Evolutionary conservation across 2,329 filamentous ascomycete species (phyloP), one percentile per base, ranked within the genome.

Genomic region (Ascosphaera aggregata): DNA sequence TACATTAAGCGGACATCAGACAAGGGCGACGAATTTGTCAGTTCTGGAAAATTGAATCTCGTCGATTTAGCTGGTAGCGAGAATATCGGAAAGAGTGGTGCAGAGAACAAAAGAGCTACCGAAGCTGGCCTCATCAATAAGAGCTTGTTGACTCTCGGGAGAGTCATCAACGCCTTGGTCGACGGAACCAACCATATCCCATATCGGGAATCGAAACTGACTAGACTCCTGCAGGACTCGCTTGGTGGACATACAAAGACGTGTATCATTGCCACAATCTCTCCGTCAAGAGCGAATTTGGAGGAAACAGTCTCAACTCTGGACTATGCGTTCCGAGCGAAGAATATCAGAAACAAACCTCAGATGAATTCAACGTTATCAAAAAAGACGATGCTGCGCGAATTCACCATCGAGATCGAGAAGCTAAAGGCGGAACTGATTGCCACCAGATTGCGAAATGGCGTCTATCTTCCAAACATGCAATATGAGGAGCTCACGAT

Each of bases 51-150:
- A 61, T 67, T 98, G 43, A 98, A 98, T 53, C 64, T 98, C 15
- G 89, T 98, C 17, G 89, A 98, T 66, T 63, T 98, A 60, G 89
- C 89, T 22, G 89, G 89, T 40, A 95, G 86, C 48, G 89, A 98
- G 54, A 98, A 95, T 50, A 95, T 98, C 42, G 84, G 93, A 53
- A 74, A 89, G 34, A 95, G 86, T 46, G 91, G 89, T 30, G 89
- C 89, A 1, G 89, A 95, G 59, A 95, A 98, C 63, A 98, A 98
- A 62, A 76, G 91, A 40, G 91, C 91, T 4, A 75, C 84, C 2
- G 89, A 98, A 57, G 89, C 89, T 32, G 89, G 91, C 15, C 63
- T 98, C 40, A 98, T 98, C 64, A 98, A 98, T 65, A 95, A 95
- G 64, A 93, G 84, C 54, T 64, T 98, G 47, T 69, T 98, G 43